A percentile compares a stretch with the other conserved stretches of the same genome.
Evolutionary conservation across 805 yeast genomes (phyloP).

Genomic region (Zygoascus biomembranicola): DNA sequence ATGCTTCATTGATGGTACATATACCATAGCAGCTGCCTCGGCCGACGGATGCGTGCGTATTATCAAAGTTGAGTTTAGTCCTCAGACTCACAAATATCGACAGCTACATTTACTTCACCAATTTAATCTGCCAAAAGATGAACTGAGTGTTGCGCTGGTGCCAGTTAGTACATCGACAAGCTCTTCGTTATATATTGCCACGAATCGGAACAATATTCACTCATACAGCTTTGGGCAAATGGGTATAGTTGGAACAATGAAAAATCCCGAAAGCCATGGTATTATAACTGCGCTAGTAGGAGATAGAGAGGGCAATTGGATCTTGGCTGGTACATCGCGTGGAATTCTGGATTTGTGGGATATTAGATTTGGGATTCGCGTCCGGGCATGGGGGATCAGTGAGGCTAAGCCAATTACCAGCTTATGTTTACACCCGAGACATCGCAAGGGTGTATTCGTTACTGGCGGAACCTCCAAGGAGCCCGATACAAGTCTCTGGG

Average conservation of each 20-base stretch:
- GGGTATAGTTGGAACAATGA: conserved; percentile 29
- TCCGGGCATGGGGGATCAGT: conserved; percentile 56
- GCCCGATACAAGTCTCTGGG: conserved; percentile 65
- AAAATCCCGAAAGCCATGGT: conserved; percentile 60
- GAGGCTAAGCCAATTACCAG: conserved; percentile 40
- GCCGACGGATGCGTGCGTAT: conserved; percentile 24
- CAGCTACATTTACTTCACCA: conserved; percentile 33
- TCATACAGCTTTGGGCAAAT: neutral
- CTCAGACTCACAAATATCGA: conserved; percentile 9
- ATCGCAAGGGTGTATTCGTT: conserved; percentile 43
- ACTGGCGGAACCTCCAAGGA: conserved; percentile 55
- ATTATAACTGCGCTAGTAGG: conserved; percentile 51
- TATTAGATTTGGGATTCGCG: conserved; percentile 50
- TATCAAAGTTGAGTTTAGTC: conserved; percentile 19
- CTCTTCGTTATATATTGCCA: neutral
- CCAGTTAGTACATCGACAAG: neutral
- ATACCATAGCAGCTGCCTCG: conserved; percentile 25
- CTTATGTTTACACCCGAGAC: conserved; percentile 39
- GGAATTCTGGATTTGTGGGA: conserved; percentile 83
- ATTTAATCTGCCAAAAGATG: conserved; percentile 31
- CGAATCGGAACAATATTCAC: neutral
- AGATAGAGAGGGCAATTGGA: conserved; percentile 50
- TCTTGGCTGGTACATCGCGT: conserved; percentile 62
- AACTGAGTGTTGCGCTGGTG: conserved; percentile 32
- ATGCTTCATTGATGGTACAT: conserved; percentile 23